phyloP scores from a whole-genome alignment of 2,329 filamentous ascomycete species.

The Aquanectria penicillioides region DNA sequence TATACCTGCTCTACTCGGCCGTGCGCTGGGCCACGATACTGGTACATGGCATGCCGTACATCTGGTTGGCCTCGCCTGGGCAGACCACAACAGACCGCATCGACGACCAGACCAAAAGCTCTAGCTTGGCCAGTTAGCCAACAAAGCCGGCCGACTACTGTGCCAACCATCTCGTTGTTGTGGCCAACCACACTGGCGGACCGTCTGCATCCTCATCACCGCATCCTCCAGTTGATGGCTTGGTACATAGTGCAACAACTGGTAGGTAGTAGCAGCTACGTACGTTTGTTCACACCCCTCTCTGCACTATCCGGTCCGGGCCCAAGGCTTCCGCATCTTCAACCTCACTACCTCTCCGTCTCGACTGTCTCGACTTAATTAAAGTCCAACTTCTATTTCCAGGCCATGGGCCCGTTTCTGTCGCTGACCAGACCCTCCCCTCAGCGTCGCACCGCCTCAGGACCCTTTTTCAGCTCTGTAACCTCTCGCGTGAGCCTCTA shows the following conservation, averaged over 20 bases:
- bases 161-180: conserved; percentile 12
- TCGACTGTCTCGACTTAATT: conserved; percentile 1
- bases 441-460: conserved; percentile 13
- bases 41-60: conserved; percentile 19
- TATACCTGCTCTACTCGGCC: no score
- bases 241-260: not conserved
- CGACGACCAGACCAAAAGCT: no score
- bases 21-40: conserved; percentile 18
- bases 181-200: conserved; percentile 11
- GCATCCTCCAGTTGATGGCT: conserved; percentile 9
- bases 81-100: conserved; percentile 1
- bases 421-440: conserved; percentile 2
- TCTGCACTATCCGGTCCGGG: not conserved
- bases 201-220: conserved; percentile 8
- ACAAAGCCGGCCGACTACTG: not conserved
- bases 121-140: conserved; percentile 1
- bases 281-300: no score
- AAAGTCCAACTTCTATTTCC: not conserved
- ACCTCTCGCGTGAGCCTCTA: conserved; percentile 17
- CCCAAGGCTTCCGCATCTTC: not conserved
- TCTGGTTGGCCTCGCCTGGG: conserved; percentile 13
- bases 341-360: no score
- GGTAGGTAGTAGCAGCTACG: no score
- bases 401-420: not conserved
- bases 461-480: conserved; percentile 10